Evolutionary conservation across 768 basidiomycete genomes (phyloP).

Genomic region (Lactifluus pinguis): DNA sequence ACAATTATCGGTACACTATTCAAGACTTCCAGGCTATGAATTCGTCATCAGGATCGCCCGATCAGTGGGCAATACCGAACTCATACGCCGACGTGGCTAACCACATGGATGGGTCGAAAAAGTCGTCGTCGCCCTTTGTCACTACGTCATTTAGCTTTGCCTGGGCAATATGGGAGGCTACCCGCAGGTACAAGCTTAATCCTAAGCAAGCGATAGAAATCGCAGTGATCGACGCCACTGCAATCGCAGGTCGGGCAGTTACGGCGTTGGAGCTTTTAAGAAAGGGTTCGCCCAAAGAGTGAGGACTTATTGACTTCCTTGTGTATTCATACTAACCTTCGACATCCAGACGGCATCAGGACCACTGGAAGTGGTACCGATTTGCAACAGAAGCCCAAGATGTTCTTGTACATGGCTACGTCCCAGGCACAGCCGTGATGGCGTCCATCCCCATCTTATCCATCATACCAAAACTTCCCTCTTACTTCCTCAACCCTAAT

Average conservation of each 20-base stretch:
- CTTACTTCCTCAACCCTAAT: slow-evolving; percentile 48
- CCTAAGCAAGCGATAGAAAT: slow-evolving; percentile 73
- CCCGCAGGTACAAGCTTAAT: slow-evolving; percentile 60
- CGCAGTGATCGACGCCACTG: slow-evolving; percentile 64
- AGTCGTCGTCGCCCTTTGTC: slow-evolving; percentile 57
- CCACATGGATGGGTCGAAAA: slow-evolving; percentile 76
- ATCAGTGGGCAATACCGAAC: slow-evolving; percentile 17
- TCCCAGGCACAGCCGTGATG: slow-evolving; percentile 57
- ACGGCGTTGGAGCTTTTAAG: slow-evolving; percentile 59
- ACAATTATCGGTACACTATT: slow-evolving; percentile 24
- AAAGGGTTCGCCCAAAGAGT: slow-evolving; percentile 47
- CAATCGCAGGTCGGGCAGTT: slow-evolving; percentile 46
- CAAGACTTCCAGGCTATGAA: slow-evolving; percentile 21
- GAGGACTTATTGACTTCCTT: slow-evolving; percentile 22
- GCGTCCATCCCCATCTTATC: slow-evolving; percentile 60
- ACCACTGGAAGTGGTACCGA: slow-evolving; percentile 71
- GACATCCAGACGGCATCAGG: slow-evolving; percentile 40
- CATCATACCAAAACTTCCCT: slow-evolving; percentile 58
- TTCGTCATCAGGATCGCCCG: slow-evolving; percentile 16
- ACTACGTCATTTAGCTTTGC: slow-evolving; percentile 74
- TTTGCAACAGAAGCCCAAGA: slow-evolving; percentile 69
- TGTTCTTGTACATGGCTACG: slow-evolving; percentile 60
- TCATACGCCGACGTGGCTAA: slow-evolving; percentile 56
- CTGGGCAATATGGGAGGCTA: slow-evolving; percentile 79
- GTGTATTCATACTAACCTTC: slow-evolving; percentile 8